Evolutionary conservation across 2,329 filamentous ascomycete genomes (phyloP).

Genomic region (Rutstroemia sp.): DNA sequence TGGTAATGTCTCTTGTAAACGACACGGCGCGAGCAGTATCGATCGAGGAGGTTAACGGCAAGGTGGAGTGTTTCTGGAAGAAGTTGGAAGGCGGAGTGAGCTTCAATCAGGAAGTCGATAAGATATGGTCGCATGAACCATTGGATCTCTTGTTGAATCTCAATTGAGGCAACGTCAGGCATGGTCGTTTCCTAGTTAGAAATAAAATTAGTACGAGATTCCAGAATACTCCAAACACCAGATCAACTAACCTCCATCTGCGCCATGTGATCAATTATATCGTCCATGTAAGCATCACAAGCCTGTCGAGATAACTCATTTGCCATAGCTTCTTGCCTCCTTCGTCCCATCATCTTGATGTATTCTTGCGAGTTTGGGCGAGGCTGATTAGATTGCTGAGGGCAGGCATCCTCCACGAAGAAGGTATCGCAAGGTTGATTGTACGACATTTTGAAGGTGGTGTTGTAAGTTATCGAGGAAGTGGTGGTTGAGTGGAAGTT

Average conservation of each 20-base stretch:
- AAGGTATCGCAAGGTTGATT: constrained; percentile 55
- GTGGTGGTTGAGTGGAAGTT: not conserved
- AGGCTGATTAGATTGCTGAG: constrained; percentile 12
- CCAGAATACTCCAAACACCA: constrained; percentile 6
- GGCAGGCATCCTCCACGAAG: constrained; percentile 51
- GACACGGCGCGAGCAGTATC: constrained; percentile 95
- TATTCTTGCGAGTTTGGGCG: constrained; percentile 54
- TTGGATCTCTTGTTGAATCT: constrained; percentile 98
- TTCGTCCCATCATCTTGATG: constrained; percentile 68
- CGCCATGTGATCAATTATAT: constrained; percentile 89
- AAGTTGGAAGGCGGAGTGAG: constrained; percentile 88
- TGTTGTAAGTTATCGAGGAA: constrained; percentile 8
- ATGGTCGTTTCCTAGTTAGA: constrained; percentile 65
- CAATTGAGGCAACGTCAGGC: constrained; percentile 93
- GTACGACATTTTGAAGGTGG: constrained; percentile 26
- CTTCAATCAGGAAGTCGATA: constrained; percentile 96
- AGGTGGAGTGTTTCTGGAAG: constrained; percentile 94
- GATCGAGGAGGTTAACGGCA: constrained; percentile 90
- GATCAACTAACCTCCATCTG: constrained; percentile 66
- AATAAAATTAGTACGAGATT: constrained; percentile 25
- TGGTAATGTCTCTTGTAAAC: constrained; percentile 99
- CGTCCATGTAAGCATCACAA: constrained; percentile 86
- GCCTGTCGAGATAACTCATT: constrained; percentile 82
- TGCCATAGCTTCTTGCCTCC: constrained; percentile 80
- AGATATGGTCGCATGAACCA: constrained; percentile 99